Evolutionary conservation across 371 early-diverging fungal genomes (phyloP), one percentile per base, ranked within the genome.

Genomic region (Mucor mucedo): DNA sequence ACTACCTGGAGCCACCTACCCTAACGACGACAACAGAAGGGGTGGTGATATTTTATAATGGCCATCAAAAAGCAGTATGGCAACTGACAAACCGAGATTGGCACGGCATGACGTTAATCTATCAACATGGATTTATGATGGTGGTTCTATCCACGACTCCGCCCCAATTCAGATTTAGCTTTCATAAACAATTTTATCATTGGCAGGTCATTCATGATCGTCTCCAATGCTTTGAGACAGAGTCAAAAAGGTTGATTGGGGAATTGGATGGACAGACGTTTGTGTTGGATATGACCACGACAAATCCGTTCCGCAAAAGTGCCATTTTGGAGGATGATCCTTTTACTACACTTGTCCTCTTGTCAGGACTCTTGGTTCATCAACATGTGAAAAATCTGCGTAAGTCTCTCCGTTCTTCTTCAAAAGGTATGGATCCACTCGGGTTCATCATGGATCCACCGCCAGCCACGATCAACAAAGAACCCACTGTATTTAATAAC

Each of bases 281-380:
- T 55, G 60, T 35, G 44, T 30, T 50, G 21, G 21, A 50, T 38
- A 9, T 14, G n/a, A 35, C 27, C 6, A 30, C 47, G 33, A 40
- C 54, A 50, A 58, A 59, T 52, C 61, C 63, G 27, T 48, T 66
- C 44, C 27, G 62, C 27, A 16, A 50, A 50, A 27, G 27, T 10
- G 32, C 5, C n/a, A 41, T n/a, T 32, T 9, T 28, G 39, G 35
- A 27, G 14, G 39, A 58, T 32, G 68, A 66, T 60, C 67, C 67
- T 9, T 64, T 67, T 27, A 62, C 63, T 13, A 65, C 75, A 2
- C 56, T 75, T 28, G 52, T 78, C 11, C 50, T 78, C n/a, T 40
- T 71, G 4, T 65, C 73, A 16, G 73, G 75, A 10, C 61, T 75
- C 8, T 48, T 77, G 9, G 62, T 77, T 16, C 50, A 70, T 53